Evolutionary conservation across 208 protist species (phyloP), one percentile per base, ranked within the genome.

Genomic region (Leishmania amazonensis): DNA sequence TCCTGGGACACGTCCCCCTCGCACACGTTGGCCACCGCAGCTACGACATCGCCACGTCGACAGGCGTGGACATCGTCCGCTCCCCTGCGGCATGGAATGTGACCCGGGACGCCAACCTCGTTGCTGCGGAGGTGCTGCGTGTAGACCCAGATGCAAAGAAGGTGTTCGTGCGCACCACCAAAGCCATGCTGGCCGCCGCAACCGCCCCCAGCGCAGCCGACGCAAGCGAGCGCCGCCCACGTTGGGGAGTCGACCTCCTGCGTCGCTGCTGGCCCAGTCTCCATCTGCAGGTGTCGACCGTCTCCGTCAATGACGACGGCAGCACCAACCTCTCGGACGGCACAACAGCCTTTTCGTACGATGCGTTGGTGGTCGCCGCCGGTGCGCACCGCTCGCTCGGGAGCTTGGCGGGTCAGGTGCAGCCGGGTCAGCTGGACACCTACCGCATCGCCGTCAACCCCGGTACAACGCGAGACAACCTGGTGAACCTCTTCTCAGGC

Each of bases 21-120:
- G 95, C 95, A 0, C 88, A 95, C 74, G 95, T 95, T 17, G 95
- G 95, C 0, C 91, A 96, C 85, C 90, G 95, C 51, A 97, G 95
- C 87, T 97, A 97, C 85, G 95, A 97, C 81, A 70, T 96, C 6
- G 93, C 91, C 79, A 95, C 91, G 21, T 91, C 91, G 3, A 90
- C 93, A 42, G 92, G 87, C 62, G 62, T 93, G 3, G 92, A 97
- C 78, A 83, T 89, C 9, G 73, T 96, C 60, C 90, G 89, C 67
- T 95, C 95, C 0, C 90, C 93, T 1, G 87, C 88, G 24, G 85
- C 92, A 65, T 96, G 93, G 91, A 96, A 96, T 83, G 86, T 97
- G 13, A 94, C 93, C 35, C 87, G 92, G 7, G 91, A 95, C 40
- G 93, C 95, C 28, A 71, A 87, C 24, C 87, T 97, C 9, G 89